phyloP scores from a whole-genome alignment of 768 basidiomycete genomes.

The Sarcomyxa edulis region DNA sequence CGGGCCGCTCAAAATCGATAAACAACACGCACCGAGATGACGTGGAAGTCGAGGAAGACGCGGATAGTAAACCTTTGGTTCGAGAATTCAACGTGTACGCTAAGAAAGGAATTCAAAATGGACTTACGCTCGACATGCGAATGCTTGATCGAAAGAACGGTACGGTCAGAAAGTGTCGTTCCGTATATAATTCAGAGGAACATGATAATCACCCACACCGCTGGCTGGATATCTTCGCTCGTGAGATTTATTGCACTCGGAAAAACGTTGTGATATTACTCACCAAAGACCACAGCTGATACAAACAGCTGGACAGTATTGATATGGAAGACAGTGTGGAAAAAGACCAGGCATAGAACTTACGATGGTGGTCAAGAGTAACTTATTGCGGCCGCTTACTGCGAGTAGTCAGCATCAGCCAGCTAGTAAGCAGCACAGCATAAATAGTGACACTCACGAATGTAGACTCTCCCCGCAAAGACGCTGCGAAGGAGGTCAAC shows the following conservation, averaged over 20 bases:
- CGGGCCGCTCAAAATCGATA: background rate
- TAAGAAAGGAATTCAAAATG: conserved; percentile 15
- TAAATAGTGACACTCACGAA: conserved; percentile 11
- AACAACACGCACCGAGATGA: background rate
- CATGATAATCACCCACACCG: conserved; percentile 1
- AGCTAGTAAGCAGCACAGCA: too few species aligned
- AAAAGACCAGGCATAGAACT: conserved; percentile 3
- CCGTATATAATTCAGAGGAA: background rate
- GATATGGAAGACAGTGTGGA: background rate
- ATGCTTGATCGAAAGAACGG: conserved; percentile 14
- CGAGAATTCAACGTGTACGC: conserved; percentile 7
- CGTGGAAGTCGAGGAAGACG: background rate
- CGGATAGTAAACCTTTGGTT: background rate
- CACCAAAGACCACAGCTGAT: conserved; percentile 7
- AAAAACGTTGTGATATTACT: background rate
- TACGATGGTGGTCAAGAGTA: conserved; percentile 15
- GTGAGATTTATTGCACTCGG: background rate
- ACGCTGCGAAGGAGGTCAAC: conserved; percentile 12
- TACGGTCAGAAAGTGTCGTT: background rate
- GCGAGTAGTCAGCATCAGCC: background rate
- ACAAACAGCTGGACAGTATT: background rate
- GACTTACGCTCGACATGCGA: conserved; percentile 23
- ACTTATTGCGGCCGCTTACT: conserved; percentile 15
- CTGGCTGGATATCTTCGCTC: background rate
- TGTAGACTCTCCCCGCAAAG: conserved; percentile 22